These are phyloP conservation scores for Gypsophila paniculata DNA, from an alignment of 179 eudicot species.

Conservation along the genomic window DNA sequence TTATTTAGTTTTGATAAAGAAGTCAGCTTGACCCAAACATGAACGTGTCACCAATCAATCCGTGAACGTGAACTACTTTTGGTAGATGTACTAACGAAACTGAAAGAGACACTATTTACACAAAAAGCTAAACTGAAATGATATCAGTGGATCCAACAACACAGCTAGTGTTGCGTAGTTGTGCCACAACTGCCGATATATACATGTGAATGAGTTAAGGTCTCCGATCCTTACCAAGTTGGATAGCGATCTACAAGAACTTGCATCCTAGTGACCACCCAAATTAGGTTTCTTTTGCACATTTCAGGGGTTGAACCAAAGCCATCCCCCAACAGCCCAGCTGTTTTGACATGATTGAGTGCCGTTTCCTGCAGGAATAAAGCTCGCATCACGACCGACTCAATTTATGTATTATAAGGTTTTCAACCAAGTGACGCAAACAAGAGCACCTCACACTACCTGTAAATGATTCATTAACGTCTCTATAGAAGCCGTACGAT, in stretches of 20 bases:
- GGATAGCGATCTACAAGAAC: conserved; percentile 84
- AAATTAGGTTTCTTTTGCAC: conserved; percentile 68
- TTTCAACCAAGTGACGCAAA: no score
- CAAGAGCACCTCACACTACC: conserved; percentile 37
- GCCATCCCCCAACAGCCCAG: conserved; percentile 66
- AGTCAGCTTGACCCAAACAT: neutral
- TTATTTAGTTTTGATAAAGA: neutral
- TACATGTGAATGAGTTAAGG: no score
- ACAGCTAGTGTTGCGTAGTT: neutral
- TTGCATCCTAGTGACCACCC: conserved; percentile 86
- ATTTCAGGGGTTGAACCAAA: conserved; percentile 91
- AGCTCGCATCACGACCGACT: no score
- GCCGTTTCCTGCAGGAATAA: conserved; percentile 70
- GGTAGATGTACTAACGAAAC: neutral
- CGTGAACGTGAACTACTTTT: neutral
- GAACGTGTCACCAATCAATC: neutral
- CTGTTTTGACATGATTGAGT: conserved; percentile 70
- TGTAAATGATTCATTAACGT: conserved; percentile 92
- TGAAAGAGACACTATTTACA: neutral
- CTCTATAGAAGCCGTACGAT: conserved; percentile 85
- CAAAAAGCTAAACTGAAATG: neutral
- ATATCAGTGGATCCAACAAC: neutral
- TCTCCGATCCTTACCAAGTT: conserved; percentile 53
- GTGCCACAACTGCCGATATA: no score
- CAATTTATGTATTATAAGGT: no score